These are phyloP conservation scores for Neurospora sp. DNA, from an alignment of 495 filamentous ascomycete species.

Conservation along the genomic window DNA sequence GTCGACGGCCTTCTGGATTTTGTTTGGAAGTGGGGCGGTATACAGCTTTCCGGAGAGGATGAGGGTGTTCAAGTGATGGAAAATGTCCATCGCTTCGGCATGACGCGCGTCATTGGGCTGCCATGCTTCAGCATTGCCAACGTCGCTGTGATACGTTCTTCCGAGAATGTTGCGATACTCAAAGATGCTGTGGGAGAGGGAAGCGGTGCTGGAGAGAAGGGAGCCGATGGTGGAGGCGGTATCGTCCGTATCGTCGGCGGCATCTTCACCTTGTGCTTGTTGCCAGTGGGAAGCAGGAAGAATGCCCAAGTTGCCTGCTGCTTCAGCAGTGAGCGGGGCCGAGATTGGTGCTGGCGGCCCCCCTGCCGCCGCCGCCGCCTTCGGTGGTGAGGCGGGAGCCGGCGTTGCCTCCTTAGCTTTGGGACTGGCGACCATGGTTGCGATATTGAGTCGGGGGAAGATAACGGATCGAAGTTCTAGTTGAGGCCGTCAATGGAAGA, in stretches of 20 bases:
- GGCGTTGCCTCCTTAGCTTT: background rate
- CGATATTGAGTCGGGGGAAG: background rate
- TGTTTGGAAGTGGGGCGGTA: conserved; percentile 41
- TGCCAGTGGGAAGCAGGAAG: background rate
- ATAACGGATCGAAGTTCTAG: background rate
- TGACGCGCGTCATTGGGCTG: conserved; percentile 18
- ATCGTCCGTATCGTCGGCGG: background rate
- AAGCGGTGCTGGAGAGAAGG: conserved; percentile 23
- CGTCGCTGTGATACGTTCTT: conserved; percentile 26
- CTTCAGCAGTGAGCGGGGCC: background rate
- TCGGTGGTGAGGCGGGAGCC: background rate
- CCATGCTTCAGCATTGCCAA: conserved; percentile 5
- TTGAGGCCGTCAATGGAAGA: background rate
- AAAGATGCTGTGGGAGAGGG: conserved; percentile 34
- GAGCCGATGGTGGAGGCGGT: background rate
- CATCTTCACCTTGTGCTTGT: background rate
- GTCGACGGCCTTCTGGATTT: conserved; percentile 44
- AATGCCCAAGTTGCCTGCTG: background rate
- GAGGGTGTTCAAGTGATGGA: conserved; percentile 9
- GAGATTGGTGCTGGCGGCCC: background rate
- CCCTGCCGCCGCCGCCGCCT: background rate
- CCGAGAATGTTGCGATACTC: conserved; percentile 36
- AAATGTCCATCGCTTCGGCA: conserved; percentile 13
- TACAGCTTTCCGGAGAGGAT: conserved; percentile 44
- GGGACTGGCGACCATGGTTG: background rate